Base-by-base conservation (phyloP, 2,329 filamentous ascomycete species). In the Monilinia fructicola region DNA sequence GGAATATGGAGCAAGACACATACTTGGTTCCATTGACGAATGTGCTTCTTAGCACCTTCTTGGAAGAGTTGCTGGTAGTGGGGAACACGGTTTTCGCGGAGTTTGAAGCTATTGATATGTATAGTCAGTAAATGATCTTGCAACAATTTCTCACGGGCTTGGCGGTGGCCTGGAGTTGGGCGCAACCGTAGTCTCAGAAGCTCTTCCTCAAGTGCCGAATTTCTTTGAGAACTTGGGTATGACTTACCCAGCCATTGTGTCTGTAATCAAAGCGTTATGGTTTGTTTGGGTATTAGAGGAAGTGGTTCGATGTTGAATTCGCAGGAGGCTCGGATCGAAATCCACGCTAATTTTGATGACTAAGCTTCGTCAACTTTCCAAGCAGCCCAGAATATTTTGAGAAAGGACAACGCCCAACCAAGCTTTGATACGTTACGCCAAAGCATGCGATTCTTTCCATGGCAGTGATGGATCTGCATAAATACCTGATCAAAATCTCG, bases 1-100 rank as follows among this genome's bases (percentile, higher is more conserved):
- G 11, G 46, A 42, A 35, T 10, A 23, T 9, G 28, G 60, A 42
- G 48, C 23, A 52, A 50, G 50, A 67, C 53, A 83, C 89, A 78
- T 84, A 93, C 90, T 80, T 93, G 92, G 79, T 85, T 82, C 90
- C 91, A 93, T 78, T 91, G 79, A 75, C 91, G 87, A 73, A 87
- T 82, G 78, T 88, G 85, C 70, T 82, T 79, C 75, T 85, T 86
- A 79, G 90, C 90, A 74, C 91, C 88, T 72, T 84, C 81, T 82
- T 93, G 90, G 83, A 91, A 92, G 74, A 86, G 80, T 76, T 85
- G 84, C 84, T 94, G 91, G 81, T 90, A 84, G 77, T 90, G 75
- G 67, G 90, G 89, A 75, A 93, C 90, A 76, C 84, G 85, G 86
- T 94, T 94, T 78, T 85, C 84, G 79, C 88, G 87, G 85, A 91